Conservation (phyloP, 805 yeast species). For the Metschnikowia drakensbergensis region DNA sequence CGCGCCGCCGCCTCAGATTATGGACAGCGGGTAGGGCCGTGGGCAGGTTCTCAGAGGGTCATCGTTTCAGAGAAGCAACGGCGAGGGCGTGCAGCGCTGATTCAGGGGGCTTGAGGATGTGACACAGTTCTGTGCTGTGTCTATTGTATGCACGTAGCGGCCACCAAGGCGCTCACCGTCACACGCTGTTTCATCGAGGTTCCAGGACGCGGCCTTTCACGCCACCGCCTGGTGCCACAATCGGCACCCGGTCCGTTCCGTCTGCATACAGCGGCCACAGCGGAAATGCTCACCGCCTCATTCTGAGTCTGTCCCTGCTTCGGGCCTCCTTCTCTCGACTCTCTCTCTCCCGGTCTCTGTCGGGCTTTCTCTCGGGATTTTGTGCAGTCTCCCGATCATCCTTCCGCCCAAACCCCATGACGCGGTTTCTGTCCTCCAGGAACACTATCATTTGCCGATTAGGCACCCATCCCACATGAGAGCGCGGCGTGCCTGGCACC, state of each 20-base stretch:
- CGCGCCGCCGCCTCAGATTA: background rate
- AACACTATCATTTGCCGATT: slow-evolving; percentile 29
- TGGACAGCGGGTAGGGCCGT: background rate
- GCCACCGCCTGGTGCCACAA: too few relatives aligned
- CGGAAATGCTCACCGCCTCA: background rate
- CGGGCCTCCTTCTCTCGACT: background rate
- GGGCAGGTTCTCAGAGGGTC: too few relatives aligned
- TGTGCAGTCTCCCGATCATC: background rate
- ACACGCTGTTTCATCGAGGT: too few relatives aligned
- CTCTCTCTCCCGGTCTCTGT: background rate
- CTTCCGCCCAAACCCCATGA: slow-evolving; percentile 17
- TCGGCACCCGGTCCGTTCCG: too few relatives aligned
- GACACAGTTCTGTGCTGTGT: too few relatives aligned
- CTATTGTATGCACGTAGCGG: too few relatives aligned
- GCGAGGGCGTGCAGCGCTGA: too few relatives aligned
- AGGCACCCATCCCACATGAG: slow-evolving; percentile 33
- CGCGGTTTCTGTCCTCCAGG: slow-evolving; percentile 29
- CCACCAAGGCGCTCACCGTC: too few relatives aligned
- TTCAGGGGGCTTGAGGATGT: too few relatives aligned
- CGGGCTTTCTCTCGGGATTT: background rate
- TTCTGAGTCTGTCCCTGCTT: background rate
- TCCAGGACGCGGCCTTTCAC: too few relatives aligned
- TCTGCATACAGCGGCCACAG: too few relatives aligned
- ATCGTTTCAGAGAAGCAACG: too few relatives aligned
- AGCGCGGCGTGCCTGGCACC: slow-evolving; percentile 11